These are phyloP conservation scores for Aspergillus uvarum DNA, from an alignment of 2,329 filamentous ascomycete species.

Conservation along the genomic window DNA sequence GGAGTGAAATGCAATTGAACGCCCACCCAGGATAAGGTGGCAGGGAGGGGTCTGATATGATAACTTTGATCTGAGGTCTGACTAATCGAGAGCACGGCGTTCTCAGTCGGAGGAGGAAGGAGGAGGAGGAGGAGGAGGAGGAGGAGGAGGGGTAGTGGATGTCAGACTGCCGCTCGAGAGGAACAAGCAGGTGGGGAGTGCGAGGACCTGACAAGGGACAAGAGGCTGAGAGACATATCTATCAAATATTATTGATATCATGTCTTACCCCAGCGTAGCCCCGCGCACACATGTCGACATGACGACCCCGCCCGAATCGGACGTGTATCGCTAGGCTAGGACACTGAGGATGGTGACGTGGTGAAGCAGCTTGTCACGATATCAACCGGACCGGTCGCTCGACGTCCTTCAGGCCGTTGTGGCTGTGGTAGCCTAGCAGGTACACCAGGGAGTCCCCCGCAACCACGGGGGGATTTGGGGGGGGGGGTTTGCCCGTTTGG, in stretches of 20 bases:
- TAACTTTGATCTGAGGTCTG: conserved; percentile 1
- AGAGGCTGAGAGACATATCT: conserved; percentile 19
- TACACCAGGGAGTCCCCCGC: conserved; percentile 15
- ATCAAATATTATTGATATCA: conserved; percentile 25
- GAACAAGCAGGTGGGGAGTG: conserved; percentile 18
- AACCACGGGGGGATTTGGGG: background rate
- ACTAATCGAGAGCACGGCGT: conserved; percentile 10
- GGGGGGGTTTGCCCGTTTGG: conserved; percentile 8
- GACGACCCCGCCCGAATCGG: conserved; percentile 21
- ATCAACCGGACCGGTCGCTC: conserved; percentile 28
- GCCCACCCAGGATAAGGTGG: background rate
- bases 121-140: too few species aligned
- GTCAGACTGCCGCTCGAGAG: conserved; percentile 9
- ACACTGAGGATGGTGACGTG: conserved; percentile 31
- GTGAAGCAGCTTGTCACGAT: conserved; percentile 30
- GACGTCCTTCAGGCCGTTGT: conserved; percentile 23
- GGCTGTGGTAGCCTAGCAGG: conserved; percentile 28
- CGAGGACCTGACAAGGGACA: conserved; percentile 17
- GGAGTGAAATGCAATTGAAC: conserved; percentile 9
- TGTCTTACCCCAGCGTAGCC: conserved; percentile 22
- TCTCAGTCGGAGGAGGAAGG: conserved; percentile 10
- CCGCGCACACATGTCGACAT: conserved; percentile 27
- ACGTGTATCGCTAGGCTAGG: conserved; percentile 23
- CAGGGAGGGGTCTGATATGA: conserved; percentile 3
- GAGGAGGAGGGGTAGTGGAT: conserved; percentile 14